Evolutionary conservation across 805 yeast genomes (phyloP).

Genomic region (Saccharomycopsis babjevae): DNA sequence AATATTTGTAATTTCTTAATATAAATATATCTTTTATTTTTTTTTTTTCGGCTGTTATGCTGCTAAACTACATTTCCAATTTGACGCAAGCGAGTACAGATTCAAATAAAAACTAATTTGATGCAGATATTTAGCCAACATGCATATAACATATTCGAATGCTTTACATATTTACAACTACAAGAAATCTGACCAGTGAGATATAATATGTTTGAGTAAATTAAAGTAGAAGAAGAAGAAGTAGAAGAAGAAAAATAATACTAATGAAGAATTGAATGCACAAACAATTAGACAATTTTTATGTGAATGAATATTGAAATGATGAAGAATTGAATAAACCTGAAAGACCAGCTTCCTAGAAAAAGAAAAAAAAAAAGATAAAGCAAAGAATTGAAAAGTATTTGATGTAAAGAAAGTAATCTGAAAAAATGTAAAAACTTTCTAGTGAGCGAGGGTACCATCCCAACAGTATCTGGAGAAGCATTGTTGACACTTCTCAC

Average conservation of each 20-base stretch:
- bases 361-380: not conserved
- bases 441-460: conserved; percentile 28
- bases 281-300: not conserved
- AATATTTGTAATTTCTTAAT: too few relatives aligned
- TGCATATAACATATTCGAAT: not conserved
- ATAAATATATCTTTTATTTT: too few relatives aligned
- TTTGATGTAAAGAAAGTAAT: not conserved
- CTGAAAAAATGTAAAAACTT: not conserved
- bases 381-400: not conserved
- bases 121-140: not conserved
- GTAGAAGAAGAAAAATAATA: not conserved
- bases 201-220: not conserved
- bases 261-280: too few relatives aligned
- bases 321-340: not conserved
- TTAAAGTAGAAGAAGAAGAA: not conserved
- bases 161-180: not conserved
- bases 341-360: not conserved
- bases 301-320: not conserved
- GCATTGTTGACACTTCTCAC: conserved; percentile 60
- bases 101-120: too few relatives aligned
- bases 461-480: conserved; percentile 71
- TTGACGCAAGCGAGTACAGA: too few relatives aligned
- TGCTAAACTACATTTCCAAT: too few relatives aligned
- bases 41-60: too few relatives aligned
- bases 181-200: not conserved